Evolutionary conservation across 139 green algal species (phyloP).

Genomic region (Volvox reticuliferus): DNA sequence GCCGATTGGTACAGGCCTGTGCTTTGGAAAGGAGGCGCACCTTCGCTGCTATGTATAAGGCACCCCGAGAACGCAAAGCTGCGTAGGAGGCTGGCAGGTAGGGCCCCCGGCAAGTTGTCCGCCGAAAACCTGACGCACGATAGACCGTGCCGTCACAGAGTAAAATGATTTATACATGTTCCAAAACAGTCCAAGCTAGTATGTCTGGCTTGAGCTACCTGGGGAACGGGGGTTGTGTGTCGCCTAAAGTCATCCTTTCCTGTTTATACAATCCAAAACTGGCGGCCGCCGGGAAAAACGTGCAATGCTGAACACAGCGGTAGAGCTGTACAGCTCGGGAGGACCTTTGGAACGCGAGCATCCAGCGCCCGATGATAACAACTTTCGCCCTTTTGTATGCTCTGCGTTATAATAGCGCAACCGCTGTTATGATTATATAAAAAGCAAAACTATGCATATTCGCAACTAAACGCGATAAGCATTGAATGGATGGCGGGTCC

Average conservation of each 20-base stretch:
- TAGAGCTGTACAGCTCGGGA: not conserved
- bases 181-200: not conserved
- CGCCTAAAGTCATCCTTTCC: not conserved
- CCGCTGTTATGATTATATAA: too few relatives aligned
- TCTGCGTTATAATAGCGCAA: too few relatives aligned
- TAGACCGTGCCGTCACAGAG: not conserved
- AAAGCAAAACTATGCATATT: too few relatives aligned
- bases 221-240: too few relatives aligned
- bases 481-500: too few relatives aligned
- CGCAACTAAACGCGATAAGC: too few relatives aligned
- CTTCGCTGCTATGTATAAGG: slow-evolving; percentile 34
- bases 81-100: not conserved
- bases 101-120: not conserved
- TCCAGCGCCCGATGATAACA: not conserved
- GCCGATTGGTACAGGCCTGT: too few relatives aligned
- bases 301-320: slow-evolving; percentile 5
- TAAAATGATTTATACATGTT: not conserved
- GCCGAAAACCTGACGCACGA: not conserved
- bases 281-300: not conserved
- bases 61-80: slow-evolving; percentile 9
- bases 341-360: not conserved
- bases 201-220: too few relatives aligned
- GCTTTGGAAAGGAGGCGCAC: not conserved
- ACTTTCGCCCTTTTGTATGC: not conserved
- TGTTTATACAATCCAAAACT: not conserved